Evolutionary conservation across 192 early-diverging fungal genomes (phyloP), one percentile per base, ranked within the genome.

Genomic region (Coemansia sp.): DNA sequence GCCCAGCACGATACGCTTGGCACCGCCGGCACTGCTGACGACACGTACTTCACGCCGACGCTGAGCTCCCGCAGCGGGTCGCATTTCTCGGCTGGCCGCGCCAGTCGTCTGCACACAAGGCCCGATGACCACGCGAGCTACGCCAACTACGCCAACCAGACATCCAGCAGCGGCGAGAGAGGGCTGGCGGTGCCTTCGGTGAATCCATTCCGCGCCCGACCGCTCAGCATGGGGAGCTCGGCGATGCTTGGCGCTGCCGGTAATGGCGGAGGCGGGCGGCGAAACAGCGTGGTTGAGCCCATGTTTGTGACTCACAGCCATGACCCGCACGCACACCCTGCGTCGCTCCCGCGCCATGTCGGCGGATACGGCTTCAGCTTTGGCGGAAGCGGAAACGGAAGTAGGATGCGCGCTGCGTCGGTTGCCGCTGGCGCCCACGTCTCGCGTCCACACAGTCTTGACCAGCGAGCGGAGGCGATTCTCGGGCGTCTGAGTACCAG

Each of bases 31-130:
- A 58, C 72, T 6, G 23, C 63, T n/a, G 77, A 80, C 40, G 66
- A 80, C 19, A 69, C 78, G 3, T 75, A 80, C 42, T 80, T 80
- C 45, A 72, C 78, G 23, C 78, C 78, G 3, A 80, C 78, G 13
- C 72, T 80, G 26, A 75, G 78, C 67, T 75, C 78, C 16, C 78
- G 73, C n/a, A 75, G 73, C 56, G 69, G 72, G 15, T 74, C 72
- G 6, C 65, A 67, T 39, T 71, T 79, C 56, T 74, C 72, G 11
- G 16, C 40, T 40, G 52, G 50, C 18, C 60, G 44, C 5, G 64
- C 56, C 15, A 10, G 16, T 39, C 57, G 40, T 38, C 38, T 40
- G 56, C 18, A 48, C 48, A 44, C 7, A 18, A 45, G 37, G 9
- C 5, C 18, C 44, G n/a, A 21, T 40, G 68, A 62, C 60, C 5